Conservation (phyloP, 2,329 filamentous ascomycete genomes). For the Aspergillus persii region DNA sequence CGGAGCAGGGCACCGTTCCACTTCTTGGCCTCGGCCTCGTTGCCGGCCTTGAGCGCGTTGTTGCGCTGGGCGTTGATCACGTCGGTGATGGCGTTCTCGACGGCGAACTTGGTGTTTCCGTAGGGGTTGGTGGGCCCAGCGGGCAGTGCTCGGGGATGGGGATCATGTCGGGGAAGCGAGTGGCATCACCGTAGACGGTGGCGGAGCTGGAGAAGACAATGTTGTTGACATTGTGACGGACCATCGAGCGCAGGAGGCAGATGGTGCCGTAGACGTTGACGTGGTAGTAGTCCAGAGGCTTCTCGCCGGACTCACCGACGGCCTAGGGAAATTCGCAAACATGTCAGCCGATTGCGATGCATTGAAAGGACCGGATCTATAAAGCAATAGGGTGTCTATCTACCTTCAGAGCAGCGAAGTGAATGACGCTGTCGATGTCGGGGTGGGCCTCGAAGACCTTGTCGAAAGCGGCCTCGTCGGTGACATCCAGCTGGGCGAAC, state of each 20-base stretch:
- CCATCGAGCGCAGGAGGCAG: slow-evolving; percentile 81
- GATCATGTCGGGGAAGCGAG: slow-evolving; percentile 95
- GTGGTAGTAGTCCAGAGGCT: slow-evolving; percentile 94
- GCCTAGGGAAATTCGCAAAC: slow-evolving; percentile 58
- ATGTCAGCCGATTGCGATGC: background rate
- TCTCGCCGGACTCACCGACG: slow-evolving; percentile 91
- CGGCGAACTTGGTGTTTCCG: slow-evolving; percentile 90
- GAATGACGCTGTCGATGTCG: slow-evolving; percentile 95
- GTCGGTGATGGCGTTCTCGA: slow-evolving; percentile 90
- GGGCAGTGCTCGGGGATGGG: slow-evolving; percentile 97
- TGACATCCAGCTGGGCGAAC: slow-evolving; percentile 86
- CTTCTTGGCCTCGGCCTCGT: slow-evolving; percentile 65
- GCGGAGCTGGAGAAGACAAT: slow-evolving; percentile 98
- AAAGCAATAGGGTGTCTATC: slow-evolving; percentile 14
- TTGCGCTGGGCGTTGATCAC: slow-evolving; percentile 82
- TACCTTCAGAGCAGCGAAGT: slow-evolving; percentile 97
- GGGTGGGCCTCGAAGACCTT: slow-evolving; percentile 85
- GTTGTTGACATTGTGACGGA: slow-evolving; percentile 85
- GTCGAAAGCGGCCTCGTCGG: slow-evolving; percentile 77
- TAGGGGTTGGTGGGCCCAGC: slow-evolving; percentile 95
- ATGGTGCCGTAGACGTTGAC: slow-evolving; percentile 95
- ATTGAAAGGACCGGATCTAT: background rate
- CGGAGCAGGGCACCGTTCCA: slow-evolving; percentile 93
- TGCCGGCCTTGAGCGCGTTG: slow-evolving; percentile 75
- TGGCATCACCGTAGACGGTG: slow-evolving; percentile 97